Percentiles rank a stretch among this genome's conserved stretches.
These are phyloP conservation scores for Podospora appendiculata DNA, from an alignment of 495 filamentous ascomycete species.

Conservation along the genomic window DNA sequence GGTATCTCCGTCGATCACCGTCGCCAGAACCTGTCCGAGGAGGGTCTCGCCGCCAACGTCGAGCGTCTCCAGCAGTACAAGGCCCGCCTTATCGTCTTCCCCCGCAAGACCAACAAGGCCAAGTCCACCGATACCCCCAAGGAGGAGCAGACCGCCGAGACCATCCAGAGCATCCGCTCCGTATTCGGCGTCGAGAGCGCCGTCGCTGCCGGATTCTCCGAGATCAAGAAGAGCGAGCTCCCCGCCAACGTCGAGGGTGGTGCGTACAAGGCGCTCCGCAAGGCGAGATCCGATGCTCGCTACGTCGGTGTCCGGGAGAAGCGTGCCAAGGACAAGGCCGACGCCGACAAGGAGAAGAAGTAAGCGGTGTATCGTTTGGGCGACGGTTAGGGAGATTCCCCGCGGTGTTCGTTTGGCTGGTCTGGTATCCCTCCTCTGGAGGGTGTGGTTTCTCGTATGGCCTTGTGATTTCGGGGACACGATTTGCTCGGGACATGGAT, in stretches of 20 bases:
- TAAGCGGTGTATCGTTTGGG: constrained; percentile 44
- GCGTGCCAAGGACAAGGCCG: constrained; percentile 87
- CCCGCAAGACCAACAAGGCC: constrained; percentile 83
- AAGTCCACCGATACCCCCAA: constrained; percentile 88
- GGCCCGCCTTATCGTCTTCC: constrained; percentile 92
- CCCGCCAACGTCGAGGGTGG: constrained; percentile 67
- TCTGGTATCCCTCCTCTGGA: constrained; percentile 36
- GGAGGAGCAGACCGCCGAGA: constrained; percentile 72
- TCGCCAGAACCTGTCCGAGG: constrained; percentile 91
- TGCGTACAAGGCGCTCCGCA: constrained; percentile 78
- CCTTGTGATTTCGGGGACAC: constrained; percentile 22
- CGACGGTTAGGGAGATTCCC: constrained; percentile 22
- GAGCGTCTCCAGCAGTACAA: constrained; percentile 94
- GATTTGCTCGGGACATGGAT: constrained; percentile 19
- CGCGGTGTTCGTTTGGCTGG: constrained; percentile 33
- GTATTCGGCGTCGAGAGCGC: constrained; percentile 63
- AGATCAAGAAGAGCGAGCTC: constrained; percentile 76
- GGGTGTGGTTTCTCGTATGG: constrained; percentile 14
- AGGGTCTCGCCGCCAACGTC: constrained; percentile 88
- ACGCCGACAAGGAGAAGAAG: constrained; percentile 80
- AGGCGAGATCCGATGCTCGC: constrained; percentile 78
- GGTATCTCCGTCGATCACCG: constrained; percentile 95
- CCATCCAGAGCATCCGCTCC: constrained; percentile 43
- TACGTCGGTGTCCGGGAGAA: constrained; percentile 80
- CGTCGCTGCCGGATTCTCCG: constrained; percentile 51